Conservation (phyloP, 2,329 filamentous ascomycete species). For the Curvularia sp. region DNA sequence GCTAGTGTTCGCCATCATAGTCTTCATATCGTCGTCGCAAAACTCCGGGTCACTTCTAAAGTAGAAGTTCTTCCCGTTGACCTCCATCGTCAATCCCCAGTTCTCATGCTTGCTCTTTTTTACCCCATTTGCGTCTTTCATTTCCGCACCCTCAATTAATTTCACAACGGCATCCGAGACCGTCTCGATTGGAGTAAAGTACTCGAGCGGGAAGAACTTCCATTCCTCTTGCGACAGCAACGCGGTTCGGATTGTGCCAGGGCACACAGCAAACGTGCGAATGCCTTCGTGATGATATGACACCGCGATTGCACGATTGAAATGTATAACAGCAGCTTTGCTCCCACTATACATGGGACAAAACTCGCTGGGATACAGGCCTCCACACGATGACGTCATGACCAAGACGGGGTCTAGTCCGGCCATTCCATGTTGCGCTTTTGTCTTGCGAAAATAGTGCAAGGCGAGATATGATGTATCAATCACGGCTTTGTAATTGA, state of each 20-base stretch:
- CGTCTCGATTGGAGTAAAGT: slow-evolving; percentile 45
- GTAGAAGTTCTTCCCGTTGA: slow-evolving; percentile 39
- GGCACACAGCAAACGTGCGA: slow-evolving; percentile 52
- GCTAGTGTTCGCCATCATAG: slow-evolving; percentile 41
- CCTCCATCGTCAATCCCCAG: slow-evolving; percentile 40
- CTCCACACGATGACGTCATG: slow-evolving; percentile 51
- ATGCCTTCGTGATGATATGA: slow-evolving; percentile 48
- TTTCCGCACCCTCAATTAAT: slow-evolving; percentile 41
- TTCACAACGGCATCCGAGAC: slow-evolving; percentile 40
- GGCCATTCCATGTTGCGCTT: slow-evolving; percentile 26
- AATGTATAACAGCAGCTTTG: slow-evolving; percentile 52
- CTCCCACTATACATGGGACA: slow-evolving; percentile 38
- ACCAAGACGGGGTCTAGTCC: slow-evolving; percentile 39
- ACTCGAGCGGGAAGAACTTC: slow-evolving; percentile 44
- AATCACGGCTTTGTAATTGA: slow-evolving; percentile 50
- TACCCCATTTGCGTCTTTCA: slow-evolving; percentile 36
- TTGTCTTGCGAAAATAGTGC: slow-evolving; percentile 51
- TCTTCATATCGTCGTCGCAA: slow-evolving; percentile 40
- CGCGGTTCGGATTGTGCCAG: slow-evolving; percentile 50
- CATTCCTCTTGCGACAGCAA: slow-evolving; percentile 45
- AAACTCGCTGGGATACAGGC: slow-evolving; percentile 49
- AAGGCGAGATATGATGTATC: slow-evolving; percentile 53
- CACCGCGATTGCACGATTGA: slow-evolving; percentile 50
- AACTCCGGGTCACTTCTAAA: slow-evolving; percentile 30
- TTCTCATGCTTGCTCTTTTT: slow-evolving; percentile 30